phyloP scores from a whole-genome alignment of 352 stramenopile genomes.

The Phytopythium vexans region DNA sequence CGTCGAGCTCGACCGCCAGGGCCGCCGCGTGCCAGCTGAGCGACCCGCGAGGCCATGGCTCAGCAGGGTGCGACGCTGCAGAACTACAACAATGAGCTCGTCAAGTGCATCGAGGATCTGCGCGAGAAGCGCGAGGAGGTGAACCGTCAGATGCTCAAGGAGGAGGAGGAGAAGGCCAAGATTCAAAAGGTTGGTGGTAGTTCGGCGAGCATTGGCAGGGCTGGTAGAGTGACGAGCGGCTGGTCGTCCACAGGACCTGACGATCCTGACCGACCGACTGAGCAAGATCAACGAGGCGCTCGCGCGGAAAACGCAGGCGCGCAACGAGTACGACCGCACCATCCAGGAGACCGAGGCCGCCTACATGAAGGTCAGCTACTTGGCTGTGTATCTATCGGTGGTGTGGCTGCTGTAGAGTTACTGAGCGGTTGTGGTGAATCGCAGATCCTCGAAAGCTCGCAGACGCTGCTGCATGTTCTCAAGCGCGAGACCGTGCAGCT shows the following conservation, averaged over 20 bases:
- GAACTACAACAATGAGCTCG: slow-evolving; percentile 96
- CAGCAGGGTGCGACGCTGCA: slow-evolving; percentile 92
- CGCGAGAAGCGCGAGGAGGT: slow-evolving; percentile 91
- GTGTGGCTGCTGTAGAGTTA: too few relatives aligned
- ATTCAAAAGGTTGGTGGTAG: slow-evolving; percentile 81
- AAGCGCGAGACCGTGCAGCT: slow-evolving; percentile 92
- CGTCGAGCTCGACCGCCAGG: too few relatives aligned
- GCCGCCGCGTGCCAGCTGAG: background rate
- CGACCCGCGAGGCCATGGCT: slow-evolving; percentile 43
- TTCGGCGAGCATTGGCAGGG: background rate
- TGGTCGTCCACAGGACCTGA: slow-evolving; percentile 56
- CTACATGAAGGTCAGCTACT: slow-evolving; percentile 87
- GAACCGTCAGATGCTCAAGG: slow-evolving; percentile 91
- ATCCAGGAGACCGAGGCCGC: slow-evolving; percentile 93
- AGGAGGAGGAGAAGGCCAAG: slow-evolving; percentile 94
- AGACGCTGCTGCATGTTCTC: slow-evolving; percentile 94
- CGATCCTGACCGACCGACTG: slow-evolving; percentile 88
- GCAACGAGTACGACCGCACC: slow-evolving; percentile 93
- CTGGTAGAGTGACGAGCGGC: background rate
- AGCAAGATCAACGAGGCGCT: slow-evolving; percentile 92
- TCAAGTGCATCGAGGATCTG: slow-evolving; percentile 95
- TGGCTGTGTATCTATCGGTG: background rate
- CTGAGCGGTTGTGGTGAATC: background rate
- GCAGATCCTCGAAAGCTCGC: slow-evolving; percentile 91
- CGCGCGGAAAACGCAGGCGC: slow-evolving; percentile 84